Base-by-base conservation (phyloP, 352 stramenopile genomes). In the Phytophthora pini region DNA sequence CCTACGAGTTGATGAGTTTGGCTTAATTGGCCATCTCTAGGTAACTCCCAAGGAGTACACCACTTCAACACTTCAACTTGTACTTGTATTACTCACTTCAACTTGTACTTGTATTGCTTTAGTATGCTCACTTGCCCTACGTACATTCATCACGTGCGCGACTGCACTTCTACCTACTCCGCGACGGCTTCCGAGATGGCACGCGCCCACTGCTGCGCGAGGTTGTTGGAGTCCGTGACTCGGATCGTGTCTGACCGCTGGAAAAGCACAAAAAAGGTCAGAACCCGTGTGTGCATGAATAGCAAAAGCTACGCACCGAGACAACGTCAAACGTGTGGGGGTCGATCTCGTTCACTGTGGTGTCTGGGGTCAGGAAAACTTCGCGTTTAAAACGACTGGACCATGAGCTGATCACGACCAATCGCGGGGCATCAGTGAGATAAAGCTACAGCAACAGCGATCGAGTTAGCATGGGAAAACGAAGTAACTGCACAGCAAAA, bases 321-420 rank as follows among this genome's bases (percentile, higher is more conserved):
- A 90, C 79, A 52, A 94, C 68, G 34, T 94, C 86, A 40, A 94
- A 92, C 41, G 86, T 92, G 51, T 94, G 78, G 5, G 75, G 80
- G 26, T 85, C 83, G 39, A 90, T 82, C 13, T 85, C 70, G 43
- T 86, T 93, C 46, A 92, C 77, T 27, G 84, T 89, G 8, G 82
- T 90, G 61, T 87, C 72, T 13, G 72, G 64, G 4, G 82, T 83
- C 48, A 94, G 65, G 32, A 79, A 70, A 46, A 92, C 71, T 51
- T 93, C 86, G 43, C 79, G 79, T 68, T 94, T 94, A 57, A 88
- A 89, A 39, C 82, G 84, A 48, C 77, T 79, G 22, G 80, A 87
- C 74, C 77, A 92, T 8, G 80, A 88, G 62, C 86, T 87, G 43
- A 92, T 65, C 11, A 90, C 54, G 20, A 94, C 66, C 50, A 94